phyloP scores from a whole-genome alignment of 2,329 filamentous ascomycete species.

The Penicillium occitanis region DNA sequence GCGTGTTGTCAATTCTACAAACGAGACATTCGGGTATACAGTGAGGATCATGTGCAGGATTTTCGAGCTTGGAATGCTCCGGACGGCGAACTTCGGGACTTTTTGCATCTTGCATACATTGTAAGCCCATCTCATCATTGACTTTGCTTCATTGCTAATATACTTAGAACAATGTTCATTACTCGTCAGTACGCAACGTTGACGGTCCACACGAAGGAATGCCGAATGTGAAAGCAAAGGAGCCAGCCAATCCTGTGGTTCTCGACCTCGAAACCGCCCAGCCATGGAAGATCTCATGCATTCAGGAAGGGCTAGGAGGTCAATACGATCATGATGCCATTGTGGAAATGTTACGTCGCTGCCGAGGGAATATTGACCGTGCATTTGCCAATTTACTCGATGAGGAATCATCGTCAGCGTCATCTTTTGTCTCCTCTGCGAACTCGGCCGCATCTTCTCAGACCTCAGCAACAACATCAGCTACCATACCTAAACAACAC shows the following conservation, averaged over 20 bases:
- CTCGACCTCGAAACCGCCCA: constrained; percentile 45
- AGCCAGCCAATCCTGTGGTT: constrained; percentile 31
- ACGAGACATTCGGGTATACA: constrained; percentile 63
- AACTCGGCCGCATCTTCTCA: constrained; percentile 19
- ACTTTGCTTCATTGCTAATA: constrained; percentile 18
- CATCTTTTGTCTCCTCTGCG: constrained; percentile 17
- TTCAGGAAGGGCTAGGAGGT: constrained; percentile 53
- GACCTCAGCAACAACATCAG: constrained; percentile 15
- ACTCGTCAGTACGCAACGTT: constrained; percentile 64
- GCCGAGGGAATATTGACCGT: constrained; percentile 54
- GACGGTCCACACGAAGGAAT: constrained; percentile 59
- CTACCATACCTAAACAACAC: constrained; percentile 15
- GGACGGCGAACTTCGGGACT: constrained; percentile 35
- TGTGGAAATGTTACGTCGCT: constrained; percentile 53
- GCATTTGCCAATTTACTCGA: constrained; percentile 56
- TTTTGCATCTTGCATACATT: constrained; percentile 63
- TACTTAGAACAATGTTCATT: constrained; percentile 61
- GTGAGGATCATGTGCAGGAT: constrained; percentile 38
- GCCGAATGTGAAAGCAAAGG: constrained; percentile 46
- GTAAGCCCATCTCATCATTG: constrained; percentile 43
- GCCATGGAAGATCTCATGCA: constrained; percentile 58
- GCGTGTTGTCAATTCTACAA: constrained; percentile 64
- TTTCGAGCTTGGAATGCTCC: constrained; percentile 49
- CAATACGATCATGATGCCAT: constrained; percentile 53
- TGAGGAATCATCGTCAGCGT: constrained; percentile 35